Evolutionary conservation across 139 green algal genomes (phyloP).

Genomic region (Tetradesmus lagerheimii): DNA sequence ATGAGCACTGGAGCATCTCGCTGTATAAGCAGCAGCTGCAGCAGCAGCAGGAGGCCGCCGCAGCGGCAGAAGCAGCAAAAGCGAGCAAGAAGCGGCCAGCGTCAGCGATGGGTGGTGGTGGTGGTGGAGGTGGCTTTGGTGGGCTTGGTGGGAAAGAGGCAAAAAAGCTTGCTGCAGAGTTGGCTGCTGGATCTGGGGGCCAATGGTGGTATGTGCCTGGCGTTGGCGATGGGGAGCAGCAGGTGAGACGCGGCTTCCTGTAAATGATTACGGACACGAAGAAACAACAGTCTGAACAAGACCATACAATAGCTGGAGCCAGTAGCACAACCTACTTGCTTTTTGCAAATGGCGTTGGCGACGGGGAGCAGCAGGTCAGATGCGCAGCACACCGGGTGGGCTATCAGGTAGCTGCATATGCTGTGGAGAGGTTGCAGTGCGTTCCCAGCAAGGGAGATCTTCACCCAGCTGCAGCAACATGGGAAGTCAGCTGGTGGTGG

Average conservation of each 20-base stretch:
- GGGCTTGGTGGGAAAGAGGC: background rate
- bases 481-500: too few species aligned
- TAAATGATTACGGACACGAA: too few species aligned
- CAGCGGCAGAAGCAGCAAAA: background rate
- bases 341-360: background rate
- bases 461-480: too few species aligned
- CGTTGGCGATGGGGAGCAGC: background rate
- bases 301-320: background rate
- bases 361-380: conserved; percentile 19
- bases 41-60: conserved; percentile 3
- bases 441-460: too few species aligned
- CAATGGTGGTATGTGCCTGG: conserved; percentile 43
- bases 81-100: conserved; percentile 16
- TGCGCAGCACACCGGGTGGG: too few species aligned
- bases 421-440: too few species aligned
- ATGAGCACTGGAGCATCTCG: conserved; percentile 7
- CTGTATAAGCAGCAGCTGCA: background rate
- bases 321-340: too few species aligned
- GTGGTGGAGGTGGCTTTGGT: background rate
- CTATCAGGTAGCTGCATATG: too few species aligned
- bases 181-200: conserved; percentile 4
- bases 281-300: too few species aligned
- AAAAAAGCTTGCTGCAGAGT: conserved; percentile 11
- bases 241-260: background rate
- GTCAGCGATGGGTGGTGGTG: background rate